Percentiles rank a stretch among this genome's conserved stretches.
Evolutionary conservation across 805 yeast genomes (phyloP).

Genomic region (Cyberlindnera amylophila): DNA sequence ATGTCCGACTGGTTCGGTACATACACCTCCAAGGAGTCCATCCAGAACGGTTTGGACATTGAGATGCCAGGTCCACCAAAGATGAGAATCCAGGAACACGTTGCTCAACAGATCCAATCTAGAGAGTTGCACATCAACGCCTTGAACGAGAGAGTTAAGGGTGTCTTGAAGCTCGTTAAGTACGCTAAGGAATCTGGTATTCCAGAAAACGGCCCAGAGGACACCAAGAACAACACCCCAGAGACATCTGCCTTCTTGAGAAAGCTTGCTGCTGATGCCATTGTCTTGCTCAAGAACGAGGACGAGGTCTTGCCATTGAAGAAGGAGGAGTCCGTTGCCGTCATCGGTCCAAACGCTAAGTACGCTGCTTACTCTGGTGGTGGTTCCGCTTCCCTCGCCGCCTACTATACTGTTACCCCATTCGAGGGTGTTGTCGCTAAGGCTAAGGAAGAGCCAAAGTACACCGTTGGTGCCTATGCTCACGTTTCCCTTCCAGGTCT

Average conservation of each 20-base stretch:
- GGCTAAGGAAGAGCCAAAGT: conserved; percentile 24
- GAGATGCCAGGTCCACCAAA: conserved; percentile 67
- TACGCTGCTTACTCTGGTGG: conserved; percentile 52
- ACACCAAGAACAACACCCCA: conserved; percentile 39
- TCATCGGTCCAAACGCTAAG: conserved; percentile 61
- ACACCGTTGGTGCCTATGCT: conserved; percentile 35
- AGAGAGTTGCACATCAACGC: conserved; percentile 37
- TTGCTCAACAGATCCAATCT: conserved; percentile 40
- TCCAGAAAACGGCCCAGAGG: conserved; percentile 24
- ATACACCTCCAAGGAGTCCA: conserved; percentile 42
- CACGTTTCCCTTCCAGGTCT: conserved; percentile 34
- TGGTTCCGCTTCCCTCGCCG: conserved; percentile 53
- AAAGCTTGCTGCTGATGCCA: conserved; percentile 44
- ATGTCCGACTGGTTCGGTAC: conserved; percentile 68
- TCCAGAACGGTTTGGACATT: conserved; percentile 55
- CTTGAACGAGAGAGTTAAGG: conserved; percentile 47
- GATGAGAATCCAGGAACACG: conserved; percentile 36
- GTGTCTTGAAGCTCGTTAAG: conserved; percentile 47
- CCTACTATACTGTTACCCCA: conserved; percentile 47
- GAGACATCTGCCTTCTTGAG: conserved; percentile 42
- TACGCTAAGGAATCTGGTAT: conserved; percentile 38
- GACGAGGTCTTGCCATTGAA: conserved; percentile 43
- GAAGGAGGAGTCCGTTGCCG: conserved; percentile 40
- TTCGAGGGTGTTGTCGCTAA: conserved; percentile 41
- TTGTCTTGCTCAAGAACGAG: conserved; percentile 57